Conservation (phyloP, 805 yeast genomes). For the Vanderwaltozyma polyspora region DNA sequence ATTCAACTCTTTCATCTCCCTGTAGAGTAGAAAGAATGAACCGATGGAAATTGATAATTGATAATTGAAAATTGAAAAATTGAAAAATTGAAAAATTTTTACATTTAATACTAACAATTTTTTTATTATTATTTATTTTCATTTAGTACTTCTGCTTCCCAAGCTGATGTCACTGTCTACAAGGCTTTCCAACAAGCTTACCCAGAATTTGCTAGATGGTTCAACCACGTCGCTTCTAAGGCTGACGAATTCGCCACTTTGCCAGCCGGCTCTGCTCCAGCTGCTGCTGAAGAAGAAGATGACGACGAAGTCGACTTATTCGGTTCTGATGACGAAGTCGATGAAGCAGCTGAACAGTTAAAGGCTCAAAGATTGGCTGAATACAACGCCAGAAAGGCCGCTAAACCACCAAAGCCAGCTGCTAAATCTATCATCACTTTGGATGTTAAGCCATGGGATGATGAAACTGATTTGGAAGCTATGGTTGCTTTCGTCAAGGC, state of each 20-base stretch:
- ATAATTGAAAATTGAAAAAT: too few relatives aligned
- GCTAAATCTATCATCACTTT: slow-evolving; percentile 95
- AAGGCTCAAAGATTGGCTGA: slow-evolving; percentile 97
- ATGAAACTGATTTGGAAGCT: slow-evolving; percentile 91
- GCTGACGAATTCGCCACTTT: slow-evolving; percentile 70
- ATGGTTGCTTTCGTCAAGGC: slow-evolving; percentile 77
- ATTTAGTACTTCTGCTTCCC: slow-evolving; percentile 72
- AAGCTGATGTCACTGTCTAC: slow-evolving; percentile 91
- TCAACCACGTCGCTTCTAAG: slow-evolving; percentile 93
- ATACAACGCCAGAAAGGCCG: slow-evolving; percentile 95
- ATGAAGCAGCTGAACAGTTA: slow-evolving; percentile 92
- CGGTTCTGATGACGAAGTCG: slow-evolving; percentile 90
- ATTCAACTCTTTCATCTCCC: not conserved
- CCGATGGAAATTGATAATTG: too few relatives aligned
- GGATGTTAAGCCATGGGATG: slow-evolving; percentile 99
- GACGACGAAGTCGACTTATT: slow-evolving; percentile 92
- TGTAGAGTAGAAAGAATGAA: too few relatives aligned
- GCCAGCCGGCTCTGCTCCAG: slow-evolving; percentile 58
- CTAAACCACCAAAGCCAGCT: slow-evolving; percentile 95
- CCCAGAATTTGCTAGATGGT: slow-evolving; percentile 97
- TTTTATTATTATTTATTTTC: not conserved
- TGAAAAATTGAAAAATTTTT: not conserved
- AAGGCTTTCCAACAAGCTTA: slow-evolving; percentile 83
- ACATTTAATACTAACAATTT: slow-evolving; percentile 1
- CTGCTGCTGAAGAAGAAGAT: slow-evolving; percentile 49